A percentile compares a stretch with the other conserved stretches of the same genome.
Evolutionary conservation across 1,139 yeast genomes (phyloP).

Genomic region (Arxiozyma telluris): DNA sequence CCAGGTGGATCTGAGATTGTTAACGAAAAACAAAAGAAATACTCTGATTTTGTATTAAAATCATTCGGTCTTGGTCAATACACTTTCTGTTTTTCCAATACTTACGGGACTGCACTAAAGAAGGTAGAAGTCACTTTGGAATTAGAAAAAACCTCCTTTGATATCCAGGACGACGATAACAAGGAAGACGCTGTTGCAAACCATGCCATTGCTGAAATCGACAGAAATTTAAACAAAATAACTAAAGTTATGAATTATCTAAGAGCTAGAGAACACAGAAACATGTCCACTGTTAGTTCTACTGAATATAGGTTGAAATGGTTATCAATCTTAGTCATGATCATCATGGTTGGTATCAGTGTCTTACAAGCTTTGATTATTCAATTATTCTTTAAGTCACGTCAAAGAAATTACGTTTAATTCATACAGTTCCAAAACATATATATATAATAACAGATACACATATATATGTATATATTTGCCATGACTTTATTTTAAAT

Average conservation of each 20-base stretch:
- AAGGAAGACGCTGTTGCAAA: constrained; percentile 50
- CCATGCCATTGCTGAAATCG: constrained; percentile 49
- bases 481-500: background rate
- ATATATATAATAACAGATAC: background rate
- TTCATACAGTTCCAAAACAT: background rate
- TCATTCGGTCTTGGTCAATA: constrained; percentile 50
- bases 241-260: constrained; percentile 52
- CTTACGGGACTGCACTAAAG: constrained; percentile 56
- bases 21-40: constrained; percentile 46
- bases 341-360: constrained; percentile 59
- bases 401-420: constrained; percentile 34
- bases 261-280: constrained; percentile 67
- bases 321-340: constrained; percentile 51
- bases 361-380: constrained; percentile 53
- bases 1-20: constrained; percentile 52
- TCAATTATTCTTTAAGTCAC: constrained; percentile 37
- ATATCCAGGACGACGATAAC: constrained; percentile 30
- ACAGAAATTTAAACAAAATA: constrained; percentile 50
- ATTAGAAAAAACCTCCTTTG: constrained; percentile 38
- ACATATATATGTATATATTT: background rate
- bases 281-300: constrained; percentile 60
- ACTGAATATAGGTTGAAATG: constrained; percentile 58
- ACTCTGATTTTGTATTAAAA: constrained; percentile 50
- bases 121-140: constrained; percentile 57
- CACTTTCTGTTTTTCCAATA: constrained; percentile 58